Evolutionary conservation across 164 flowering plant species (phyloP), one percentile per base, ranked within the genome.

Genomic region (Macadamia tetraphylla): DNA sequence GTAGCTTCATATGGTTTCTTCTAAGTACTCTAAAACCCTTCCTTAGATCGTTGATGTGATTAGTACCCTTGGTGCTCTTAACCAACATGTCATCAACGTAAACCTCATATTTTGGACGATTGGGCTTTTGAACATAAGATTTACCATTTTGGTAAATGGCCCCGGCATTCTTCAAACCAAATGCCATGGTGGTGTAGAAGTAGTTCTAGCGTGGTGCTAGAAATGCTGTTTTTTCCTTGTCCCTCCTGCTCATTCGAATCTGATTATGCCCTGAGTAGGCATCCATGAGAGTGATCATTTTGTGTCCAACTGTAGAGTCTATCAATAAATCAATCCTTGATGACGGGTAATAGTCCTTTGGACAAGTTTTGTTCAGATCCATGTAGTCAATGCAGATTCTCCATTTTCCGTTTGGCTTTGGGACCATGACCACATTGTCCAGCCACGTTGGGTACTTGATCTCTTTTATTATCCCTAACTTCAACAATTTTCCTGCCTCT

Each of bases 141-240:
- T 48, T 40, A 70, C 63, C 35, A 70, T 10, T 31, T 44, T 70
- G 56, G 17, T 43, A 70, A 0, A 67, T 70, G 1, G 67, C 67
- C 12, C 5, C 60, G 1, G 31, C 62, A 40, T 64, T 70, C 31
- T 64, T 70, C 29, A 53, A 62, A 1, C 51, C 68, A 6, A 64
- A 70, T 17, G 68, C 58, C 67, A 70, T 70, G 1, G 62, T 44
- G 17, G 1, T 62, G 35, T 69, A 69, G 52, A 17, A 52, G 43
- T 42, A 70, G 0, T 8, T 10, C 0, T 62, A 55, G 12, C 17
- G 12, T 1, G 42, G 31, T 4, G 62, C 63, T 14, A 70, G 43
- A 29, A 70, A 63, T 2, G 67, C 2, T 5, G 67, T 58, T 42
- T 70, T 63, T 1, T 11, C 29, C 12, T 40, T 6, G 60, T 69